Evolutionary conservation across 106 monocot genomes (phyloP).

Genomic region (Vanilla planifolia): DNA sequence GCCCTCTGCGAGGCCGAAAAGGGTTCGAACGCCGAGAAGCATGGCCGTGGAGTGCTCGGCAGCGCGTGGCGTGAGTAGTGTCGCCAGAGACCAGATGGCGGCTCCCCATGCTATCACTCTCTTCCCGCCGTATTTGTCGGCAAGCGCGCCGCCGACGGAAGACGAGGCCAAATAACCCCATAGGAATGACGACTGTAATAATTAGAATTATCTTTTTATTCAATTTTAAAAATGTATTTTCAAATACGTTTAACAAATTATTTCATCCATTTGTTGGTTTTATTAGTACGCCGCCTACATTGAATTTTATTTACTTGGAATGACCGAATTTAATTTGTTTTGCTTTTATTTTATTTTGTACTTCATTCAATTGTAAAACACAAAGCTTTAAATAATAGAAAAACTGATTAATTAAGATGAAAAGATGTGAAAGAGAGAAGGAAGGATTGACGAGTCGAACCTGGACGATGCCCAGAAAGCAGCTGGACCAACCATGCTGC

Average conservation of each 20-base stretch:
- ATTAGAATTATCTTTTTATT: no score
- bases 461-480: constrained; percentile 83
- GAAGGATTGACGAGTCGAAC: constrained; percentile 12
- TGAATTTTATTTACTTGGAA: no score
- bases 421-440: no score
- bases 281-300: no score
- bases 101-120: constrained; percentile 65
- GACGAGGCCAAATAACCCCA: constrained; percentile 89
- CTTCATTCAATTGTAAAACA: no score
- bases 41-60: constrained; percentile 57
- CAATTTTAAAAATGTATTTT: no score
- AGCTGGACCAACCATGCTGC: constrained; percentile 62
- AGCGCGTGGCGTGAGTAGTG: constrained; percentile 85
- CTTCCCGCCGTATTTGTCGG: constrained; percentile 74
- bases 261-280: no score
- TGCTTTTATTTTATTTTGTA: no score
- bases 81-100: constrained; percentile 76
- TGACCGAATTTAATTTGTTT: no score
- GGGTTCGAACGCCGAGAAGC: constrained; percentile 47
- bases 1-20: constrained; percentile 88
- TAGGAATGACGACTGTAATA: constrained; percentile 76
- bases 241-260: no score
- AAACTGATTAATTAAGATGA: no score
- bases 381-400: no score
- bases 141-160: constrained; percentile 61